Base-by-base conservation (phyloP, 805 yeast genomes). In the Saccharomyces mikatae region DNA sequence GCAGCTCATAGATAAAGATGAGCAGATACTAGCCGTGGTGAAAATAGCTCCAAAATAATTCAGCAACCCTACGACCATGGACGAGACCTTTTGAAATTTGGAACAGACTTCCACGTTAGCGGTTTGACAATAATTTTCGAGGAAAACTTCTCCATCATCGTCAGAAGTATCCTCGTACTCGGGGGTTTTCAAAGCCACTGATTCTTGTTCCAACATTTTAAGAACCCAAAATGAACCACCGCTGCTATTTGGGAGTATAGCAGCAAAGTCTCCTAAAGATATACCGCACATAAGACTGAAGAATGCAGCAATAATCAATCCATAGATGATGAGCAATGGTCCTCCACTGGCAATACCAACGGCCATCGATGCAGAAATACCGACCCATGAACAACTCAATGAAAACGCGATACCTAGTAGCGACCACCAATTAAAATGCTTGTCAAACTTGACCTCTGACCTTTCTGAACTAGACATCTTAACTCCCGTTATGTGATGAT, bases 31-130 rank as follows among this genome's bases (percentile, higher is more conserved):
- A 6, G 87, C 84, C 51, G 80, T 75, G 9, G 87, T 81, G 67
- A 83, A 83, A 17, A 83, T 71, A 2, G 86, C 67, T 10, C 87
- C 86, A 32, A 80, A 77, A 78, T 82, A 80, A 36, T 84, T 84
- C 57, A 80, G 74, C 22, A 83, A 75, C n/a, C 86, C 87, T 58
- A 80, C 69, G 76, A 59, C 61, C 77, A 83, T 36, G 44, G 44
- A 36, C 1, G 8, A 83, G 78, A 62, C 71, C 67, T 53, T 52
- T 62, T 65, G 57, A 58, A 59, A 24, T 5, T 10, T 30, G 2
- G 60, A 50, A 10, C 44, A 46, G 4, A 50, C 31, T 10, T 17
- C 26, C 14, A 53, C 52, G 49, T 53, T 54, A 13, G 22, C 48
- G 3, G 55, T 47, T 6, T 54, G 44, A 44, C 61, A 56, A 29